Conservation (phyloP, 805 yeast species). For the Candida multigemmis region DNA sequence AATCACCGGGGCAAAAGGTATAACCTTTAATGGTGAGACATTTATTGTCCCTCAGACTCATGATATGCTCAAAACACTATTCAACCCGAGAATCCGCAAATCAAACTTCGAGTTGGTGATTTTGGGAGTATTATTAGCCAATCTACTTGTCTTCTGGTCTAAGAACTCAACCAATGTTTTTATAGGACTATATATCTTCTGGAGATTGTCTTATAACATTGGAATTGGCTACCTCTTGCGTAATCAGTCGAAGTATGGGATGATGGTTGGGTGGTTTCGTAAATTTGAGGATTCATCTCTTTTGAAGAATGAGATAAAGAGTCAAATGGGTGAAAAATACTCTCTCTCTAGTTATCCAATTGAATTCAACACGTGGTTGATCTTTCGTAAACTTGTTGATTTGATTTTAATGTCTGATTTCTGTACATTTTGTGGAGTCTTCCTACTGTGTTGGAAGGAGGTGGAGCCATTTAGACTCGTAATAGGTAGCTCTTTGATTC, state of each 20-base stretch:
- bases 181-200: conserved; percentile 51
- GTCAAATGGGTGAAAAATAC: conserved; percentile 31
- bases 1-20: conserved; percentile 27
- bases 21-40: conserved; percentile 35
- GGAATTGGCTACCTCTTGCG: conserved; percentile 71
- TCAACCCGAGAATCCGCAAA: conserved; percentile 68
- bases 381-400: conserved; percentile 73
- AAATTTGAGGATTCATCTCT: conserved; percentile 29
- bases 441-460: conserved; percentile 37
- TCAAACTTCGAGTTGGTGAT: conserved; percentile 59
- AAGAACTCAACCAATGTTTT: conserved; percentile 27
- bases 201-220: conserved; percentile 69
- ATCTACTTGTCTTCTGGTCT: conserved; percentile 19
- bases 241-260: conserved; percentile 52
- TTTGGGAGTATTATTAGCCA: conserved; percentile 27
- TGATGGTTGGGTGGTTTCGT: conserved; percentile 45
- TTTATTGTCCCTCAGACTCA: conserved; percentile 56
- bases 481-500: conserved; percentile 51
- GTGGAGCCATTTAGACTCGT: conserved; percentile 42
- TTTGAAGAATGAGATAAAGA: conserved; percentile 18
- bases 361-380: conserved; percentile 77
- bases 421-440: conserved; percentile 61
- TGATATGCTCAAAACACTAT: conserved; percentile 75
- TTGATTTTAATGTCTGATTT: conserved; percentile 80
- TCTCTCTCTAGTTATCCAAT: conserved; percentile 36